Evolutionary conservation across 306 rosid species (phyloP), one percentile per base, ranked within the genome.

Genomic region (Rosa persica): DNA sequence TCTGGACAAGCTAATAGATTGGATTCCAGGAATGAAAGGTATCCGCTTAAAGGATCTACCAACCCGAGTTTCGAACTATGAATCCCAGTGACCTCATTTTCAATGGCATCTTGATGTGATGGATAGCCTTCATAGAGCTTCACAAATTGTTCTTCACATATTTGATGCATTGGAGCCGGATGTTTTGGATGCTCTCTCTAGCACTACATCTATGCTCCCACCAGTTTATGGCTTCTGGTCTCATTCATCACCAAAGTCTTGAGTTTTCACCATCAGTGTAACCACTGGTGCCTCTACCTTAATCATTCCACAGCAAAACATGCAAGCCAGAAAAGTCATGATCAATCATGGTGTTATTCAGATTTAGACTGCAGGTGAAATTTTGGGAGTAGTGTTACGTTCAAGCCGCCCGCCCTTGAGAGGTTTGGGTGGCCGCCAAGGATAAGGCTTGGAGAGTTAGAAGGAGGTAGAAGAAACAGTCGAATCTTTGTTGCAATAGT

Each of bases 11-110:
- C 36, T 44, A 13, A 27, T 80, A 7, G 69, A 73, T n/a, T 65
- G 79, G 70, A 43, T 65, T 67, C 83, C 79, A 4, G 76, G 49
- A 74, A 67, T 55, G 64, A 52, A 80, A 36, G 51, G 15, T 22
- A 40, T 75, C 3, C 58, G 80, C 13, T 22, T 75, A 5, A 67
- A 39, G 49, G 83, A 81, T 75, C 49, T 81, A 3, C 76, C 72
- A 23, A 3, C 54, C 36, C 2, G 22, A 46, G 9, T 74, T 71
- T 20, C 70, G 57, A 48, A 81, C 60, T 4, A 74, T 71, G 3
- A 42, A 67, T 76, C 66, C 74, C 0, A 4, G 43, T 3, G 76
- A 75, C 22, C 9, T 8, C 19, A 0, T 67, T 47, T 55, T 80
- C 25, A 67, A 67, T 10, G 60, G 27, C 10, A 13, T 10, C 23